These are phyloP conservation scores for Dothistroma septosporum DNA, from an alignment of 2,329 filamentous ascomycete species.

Conservation along the genomic window DNA sequence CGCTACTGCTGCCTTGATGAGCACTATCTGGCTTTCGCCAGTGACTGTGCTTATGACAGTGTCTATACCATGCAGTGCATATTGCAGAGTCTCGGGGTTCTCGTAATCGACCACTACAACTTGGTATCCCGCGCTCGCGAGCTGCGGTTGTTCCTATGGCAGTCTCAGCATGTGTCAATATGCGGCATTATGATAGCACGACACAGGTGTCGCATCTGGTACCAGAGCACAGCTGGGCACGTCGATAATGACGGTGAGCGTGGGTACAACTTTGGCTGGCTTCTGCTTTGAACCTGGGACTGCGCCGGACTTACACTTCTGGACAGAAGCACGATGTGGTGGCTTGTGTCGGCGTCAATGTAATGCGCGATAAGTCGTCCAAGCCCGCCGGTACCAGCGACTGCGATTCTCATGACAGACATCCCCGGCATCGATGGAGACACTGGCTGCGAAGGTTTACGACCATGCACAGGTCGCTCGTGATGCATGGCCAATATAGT, in stretches of 20 bases:
- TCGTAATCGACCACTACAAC: conserved; percentile 66
- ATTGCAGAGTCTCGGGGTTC: conserved; percentile 55
- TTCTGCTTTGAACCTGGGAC: background rate
- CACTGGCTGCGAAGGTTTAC: background rate
- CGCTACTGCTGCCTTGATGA: conserved; percentile 67
- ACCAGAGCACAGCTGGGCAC: background rate
- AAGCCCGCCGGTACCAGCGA: conserved; percentile 59
- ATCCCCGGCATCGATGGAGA: background rate
- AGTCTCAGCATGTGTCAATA: conserved; percentile 11
- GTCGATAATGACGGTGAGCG: background rate
- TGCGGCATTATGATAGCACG: background rate
- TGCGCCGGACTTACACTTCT: conserved; percentile 50
- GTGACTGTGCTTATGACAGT: conserved; percentile 71
- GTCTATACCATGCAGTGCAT: conserved; percentile 66
- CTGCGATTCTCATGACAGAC: conserved; percentile 51
- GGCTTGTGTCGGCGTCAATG: conserved; percentile 58
- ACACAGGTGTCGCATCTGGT: background rate
- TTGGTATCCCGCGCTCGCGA: conserved; percentile 58
- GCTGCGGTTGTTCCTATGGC: conserved; percentile 51
- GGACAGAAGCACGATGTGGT: conserved; percentile 68
- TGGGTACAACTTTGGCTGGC: too few species aligned
- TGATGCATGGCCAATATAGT: background rate
- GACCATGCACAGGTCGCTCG: background rate
- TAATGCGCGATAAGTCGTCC: conserved; percentile 56
- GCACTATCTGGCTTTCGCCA: conserved; percentile 61